A percentile compares a stretch with the other conserved stretches of the same genome.
These are phyloP conservation scores for Didymella segeticola DNA, from an alignment of 2,329 filamentous ascomycete genomes.

Conservation along the genomic window DNA sequence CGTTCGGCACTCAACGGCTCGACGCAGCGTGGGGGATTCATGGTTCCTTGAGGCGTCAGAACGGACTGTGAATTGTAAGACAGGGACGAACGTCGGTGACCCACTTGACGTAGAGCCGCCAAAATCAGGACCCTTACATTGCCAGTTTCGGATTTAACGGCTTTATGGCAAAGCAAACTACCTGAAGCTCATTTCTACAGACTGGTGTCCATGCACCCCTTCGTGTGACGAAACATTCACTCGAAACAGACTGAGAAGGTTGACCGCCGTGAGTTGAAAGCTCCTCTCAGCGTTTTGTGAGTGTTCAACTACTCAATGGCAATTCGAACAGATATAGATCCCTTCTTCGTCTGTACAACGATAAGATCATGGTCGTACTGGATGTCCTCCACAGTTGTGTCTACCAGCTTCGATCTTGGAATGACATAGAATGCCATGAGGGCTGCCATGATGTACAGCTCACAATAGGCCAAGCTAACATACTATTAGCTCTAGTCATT, in stretches of 20 bases:
- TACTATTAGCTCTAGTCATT: not conserved
- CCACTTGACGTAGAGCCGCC: too few relatives aligned
- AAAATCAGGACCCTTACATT: too few relatives aligned
- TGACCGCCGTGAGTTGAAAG: not conserved
- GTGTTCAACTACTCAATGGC: constrained; percentile 26
- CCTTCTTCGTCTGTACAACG: constrained; percentile 34
- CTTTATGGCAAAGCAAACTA: too few relatives aligned
- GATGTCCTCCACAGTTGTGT: constrained; percentile 34
- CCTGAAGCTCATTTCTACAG: too few relatives aligned
- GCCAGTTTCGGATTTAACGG: too few relatives aligned
- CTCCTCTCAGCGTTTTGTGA: not conserved
- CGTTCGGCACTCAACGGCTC: too few relatives aligned
- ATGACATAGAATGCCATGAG: constrained; percentile 30
- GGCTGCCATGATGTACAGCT: constrained; percentile 34
- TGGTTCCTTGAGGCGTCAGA: too few relatives aligned
- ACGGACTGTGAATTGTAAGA: too few relatives aligned
- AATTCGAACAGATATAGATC: constrained; percentile 33
- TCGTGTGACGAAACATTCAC: too few relatives aligned
- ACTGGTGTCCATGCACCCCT: too few relatives aligned
- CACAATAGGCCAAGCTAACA: constrained; percentile 31
- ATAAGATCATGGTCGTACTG: constrained; percentile 36
- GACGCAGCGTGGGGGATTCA: too few relatives aligned
- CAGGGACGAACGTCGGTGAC: too few relatives aligned
- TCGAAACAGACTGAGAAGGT: not conserved
- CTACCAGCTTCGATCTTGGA: constrained; percentile 31